Evolutionary conservation across 140 eudicot species (phyloP).

Genomic region (Oenanthe javanica): DNA sequence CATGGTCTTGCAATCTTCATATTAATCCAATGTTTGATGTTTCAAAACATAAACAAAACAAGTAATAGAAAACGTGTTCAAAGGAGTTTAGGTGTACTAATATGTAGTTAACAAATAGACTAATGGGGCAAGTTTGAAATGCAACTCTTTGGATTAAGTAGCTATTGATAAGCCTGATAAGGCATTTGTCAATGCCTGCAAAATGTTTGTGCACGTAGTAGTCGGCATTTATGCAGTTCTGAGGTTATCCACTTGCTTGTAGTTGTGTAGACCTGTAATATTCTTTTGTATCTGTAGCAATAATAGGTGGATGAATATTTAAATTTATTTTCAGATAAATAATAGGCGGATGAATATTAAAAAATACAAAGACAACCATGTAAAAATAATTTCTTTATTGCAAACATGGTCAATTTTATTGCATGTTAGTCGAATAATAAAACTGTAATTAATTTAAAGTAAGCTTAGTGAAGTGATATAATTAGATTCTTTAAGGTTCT

Average conservation of each 20-base stretch:
- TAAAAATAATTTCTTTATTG: too few relatives aligned
- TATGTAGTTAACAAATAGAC: not conserved
- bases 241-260: not conserved
- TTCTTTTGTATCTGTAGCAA: not conserved
- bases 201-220: not conserved
- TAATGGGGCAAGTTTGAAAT: not conserved
- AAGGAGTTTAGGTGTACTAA: not conserved
- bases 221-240: not conserved
- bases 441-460: not conserved
- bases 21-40: not conserved
- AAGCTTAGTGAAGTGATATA: not conserved
- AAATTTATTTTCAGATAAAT: too few relatives aligned
- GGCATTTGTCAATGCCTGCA: not conserved
- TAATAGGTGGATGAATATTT: too few relatives aligned
- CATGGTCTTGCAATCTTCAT: not conserved
- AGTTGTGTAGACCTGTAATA: not conserved
- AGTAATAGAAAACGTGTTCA: not conserved
- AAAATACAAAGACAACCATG: too few relatives aligned
- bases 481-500: conserved; percentile 1
- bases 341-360: too few relatives aligned
- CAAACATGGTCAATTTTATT: not conserved
- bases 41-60: not conserved
- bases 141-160: not conserved
- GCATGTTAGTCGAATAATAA: not conserved
- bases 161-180: not conserved